Evolutionary conservation across 495 filamentous ascomycete species (phyloP).

Genomic region (Pyronema omphalodes): DNA sequence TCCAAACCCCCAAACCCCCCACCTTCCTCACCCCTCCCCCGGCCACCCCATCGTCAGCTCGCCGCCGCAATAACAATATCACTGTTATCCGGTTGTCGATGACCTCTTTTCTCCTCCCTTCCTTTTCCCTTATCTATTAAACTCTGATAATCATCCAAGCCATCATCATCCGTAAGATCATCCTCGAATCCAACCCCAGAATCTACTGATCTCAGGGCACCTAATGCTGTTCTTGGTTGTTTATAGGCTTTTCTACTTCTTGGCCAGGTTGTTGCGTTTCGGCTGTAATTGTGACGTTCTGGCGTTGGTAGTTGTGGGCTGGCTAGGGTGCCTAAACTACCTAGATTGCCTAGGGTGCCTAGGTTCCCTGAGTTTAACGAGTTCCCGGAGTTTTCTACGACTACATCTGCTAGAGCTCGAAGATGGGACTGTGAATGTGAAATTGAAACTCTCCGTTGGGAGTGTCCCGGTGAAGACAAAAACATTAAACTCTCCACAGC

Average conservation of each 20-base stretch:
- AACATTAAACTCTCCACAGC: conserved; percentile 51
- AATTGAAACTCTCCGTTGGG: conserved; percentile 22
- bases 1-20: too few species aligned
- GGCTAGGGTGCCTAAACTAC: too few species aligned
- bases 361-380: background rate
- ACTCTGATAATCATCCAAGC: background rate
- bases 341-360: too few species aligned
- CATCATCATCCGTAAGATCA: conserved; percentile 4
- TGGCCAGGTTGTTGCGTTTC: conserved; percentile 22
- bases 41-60: background rate
- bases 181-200: conserved; percentile 4
- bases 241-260: conserved; percentile 19
- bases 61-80: background rate
- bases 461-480: conserved; percentile 47
- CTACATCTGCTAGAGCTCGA: conserved; percentile 6
- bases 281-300: conserved; percentile 15
- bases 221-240: conserved; percentile 18
- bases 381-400: background rate
- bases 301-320: conserved; percentile 1
- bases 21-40: too few species aligned
- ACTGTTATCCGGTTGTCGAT: background rate
- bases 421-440: conserved; percentile 14
- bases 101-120: background rate
- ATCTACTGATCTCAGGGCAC: background rate
- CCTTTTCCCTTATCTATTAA: background rate